These are phyloP conservation scores for Amphichorda felina DNA, from an alignment of 2,329 filamentous ascomycete genomes.

Conservation along the genomic window DNA sequence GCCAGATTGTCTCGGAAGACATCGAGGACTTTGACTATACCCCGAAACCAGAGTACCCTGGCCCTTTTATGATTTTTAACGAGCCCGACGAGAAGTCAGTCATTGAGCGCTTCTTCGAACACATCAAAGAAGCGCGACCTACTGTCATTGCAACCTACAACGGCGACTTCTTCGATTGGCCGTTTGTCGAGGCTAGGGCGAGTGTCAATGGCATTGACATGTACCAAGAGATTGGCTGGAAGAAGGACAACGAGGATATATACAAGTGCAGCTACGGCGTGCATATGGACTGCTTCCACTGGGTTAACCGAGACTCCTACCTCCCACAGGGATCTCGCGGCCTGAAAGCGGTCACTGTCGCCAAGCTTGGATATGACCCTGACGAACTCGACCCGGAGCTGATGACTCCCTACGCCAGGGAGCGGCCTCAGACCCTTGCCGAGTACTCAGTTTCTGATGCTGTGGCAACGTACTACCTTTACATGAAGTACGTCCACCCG, in stretches of 20 bases:
- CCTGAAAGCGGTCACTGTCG: conserved; percentile 93
- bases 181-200: conserved; percentile 87
- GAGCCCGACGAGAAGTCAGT: conserved; percentile 84
- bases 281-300: conserved; percentile 98
- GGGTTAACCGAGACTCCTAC: conserved; percentile 98
- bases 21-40: conserved; percentile 98
- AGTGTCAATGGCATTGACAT: conserved; percentile 95
- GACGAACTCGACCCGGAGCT: conserved; percentile 95
- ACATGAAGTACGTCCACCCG: conserved; percentile 99
- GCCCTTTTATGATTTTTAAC: conserved; percentile 96
- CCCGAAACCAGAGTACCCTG: conserved; percentile 89
- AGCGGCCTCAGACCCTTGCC: conserved; percentile 85
- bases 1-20: conserved; percentile 94
- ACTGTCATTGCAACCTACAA: conserved; percentile 99
- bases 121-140: conserved; percentile 87
- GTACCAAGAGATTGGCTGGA: conserved; percentile 97
- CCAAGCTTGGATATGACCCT: conserved; percentile 95
- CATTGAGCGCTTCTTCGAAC: conserved; percentile 85
- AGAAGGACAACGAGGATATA: conserved; percentile 89
- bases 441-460: conserved; percentile 99
- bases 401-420: conserved; percentile 86
- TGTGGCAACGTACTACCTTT: conserved; percentile 95
- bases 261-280: conserved; percentile 94
- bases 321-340: conserved; percentile 94
- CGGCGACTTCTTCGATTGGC: conserved; percentile 99